Base-by-base conservation (phyloP, 2,329 filamentous ascomycete genomes). In the Xylaria sp. region DNA sequence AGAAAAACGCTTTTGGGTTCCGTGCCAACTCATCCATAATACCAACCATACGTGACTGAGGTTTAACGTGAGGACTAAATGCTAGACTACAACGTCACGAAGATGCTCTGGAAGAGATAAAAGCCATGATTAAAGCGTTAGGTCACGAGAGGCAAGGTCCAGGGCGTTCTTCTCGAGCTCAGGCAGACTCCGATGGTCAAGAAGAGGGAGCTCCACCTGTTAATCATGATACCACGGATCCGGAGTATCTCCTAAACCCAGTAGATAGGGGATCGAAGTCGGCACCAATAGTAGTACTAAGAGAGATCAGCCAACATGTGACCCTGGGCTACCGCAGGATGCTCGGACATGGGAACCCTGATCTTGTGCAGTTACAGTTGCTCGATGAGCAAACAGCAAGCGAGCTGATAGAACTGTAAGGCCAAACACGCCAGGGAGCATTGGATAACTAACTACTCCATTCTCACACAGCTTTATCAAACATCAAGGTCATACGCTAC, bases 381-480 rank as follows among this genome's bases (percentile, higher is more conserved):
- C 72, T 79, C 4, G 75, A 78, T 53, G 75, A 78, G 60, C 73
- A 75, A 47, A 77, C 74, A 3, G 76, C 76, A 27, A 73, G 72
- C 51, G 76, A 78, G 29, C 67, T 79, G 51, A 71, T 77, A 29
- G 74, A 75, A 47, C 71, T 78, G 77, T 79, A 63, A 75, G 77
- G 72, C 21, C 1, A 10, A 8, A 18, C 12, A 16, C 25, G 12
- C 16, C 35, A 37, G 25, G 44, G 23, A 50, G 6, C n/a, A 23
- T 25, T 5, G 8, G 6, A 18, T 16, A n/a, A 47, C 65, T 66
- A 27, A 68, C 60, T 37, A 4, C 21, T 13, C 9, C 18, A 3
- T 27, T 54, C 0, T 23, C 13, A 13, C 25, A 12, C 44, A 79
- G 77, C 2, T 79, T 77, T 59, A 68, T 75, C 35, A 75, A 73